phyloP scores from a whole-genome alignment of 345 rosid genomes.

The Cardiospermum halicacabum region DNA sequence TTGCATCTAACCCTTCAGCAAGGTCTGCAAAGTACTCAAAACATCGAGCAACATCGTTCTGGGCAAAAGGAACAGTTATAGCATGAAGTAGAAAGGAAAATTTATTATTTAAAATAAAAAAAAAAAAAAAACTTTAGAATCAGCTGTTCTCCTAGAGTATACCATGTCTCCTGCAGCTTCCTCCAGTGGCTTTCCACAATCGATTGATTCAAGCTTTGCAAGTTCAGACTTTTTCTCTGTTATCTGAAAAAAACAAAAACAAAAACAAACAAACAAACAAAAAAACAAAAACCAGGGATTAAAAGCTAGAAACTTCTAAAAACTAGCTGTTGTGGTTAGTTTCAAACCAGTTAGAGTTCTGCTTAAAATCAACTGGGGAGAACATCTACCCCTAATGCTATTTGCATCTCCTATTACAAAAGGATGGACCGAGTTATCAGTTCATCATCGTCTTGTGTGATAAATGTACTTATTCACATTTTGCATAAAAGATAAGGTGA shows the following conservation, averaged over 20 bases:
- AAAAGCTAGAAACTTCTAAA: slow-evolving; percentile 1
- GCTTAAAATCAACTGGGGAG: background rate
- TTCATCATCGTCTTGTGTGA: no score
- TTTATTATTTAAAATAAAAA: no score
- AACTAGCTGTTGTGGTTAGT: background rate
- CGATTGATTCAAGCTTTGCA: slow-evolving; percentile 83
- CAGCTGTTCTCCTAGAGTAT: slow-evolving; percentile 14
- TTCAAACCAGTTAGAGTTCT: background rate
- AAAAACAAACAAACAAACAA: no score
- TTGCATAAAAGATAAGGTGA: no score
- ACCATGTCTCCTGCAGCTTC: slow-evolving; percentile 97
- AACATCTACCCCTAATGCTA: background rate
- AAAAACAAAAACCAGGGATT: slow-evolving; percentile 14
- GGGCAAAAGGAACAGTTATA: slow-evolving; percentile 25
- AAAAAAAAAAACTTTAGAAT: background rate
- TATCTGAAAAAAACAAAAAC: no score
- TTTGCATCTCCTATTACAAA: no score
- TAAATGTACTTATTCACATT: no score
- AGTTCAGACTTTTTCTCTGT: slow-evolving; percentile 70
- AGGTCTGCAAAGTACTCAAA: slow-evolving; percentile 94
- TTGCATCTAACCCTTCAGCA: slow-evolving; percentile 91
- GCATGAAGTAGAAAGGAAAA: slow-evolving; percentile 18
- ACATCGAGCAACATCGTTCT: slow-evolving; percentile 98
- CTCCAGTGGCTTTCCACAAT: slow-evolving; percentile 87
- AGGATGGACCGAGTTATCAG: no score